Evolutionary conservation across 1,284 basidiomycete genomes (phyloP), one percentile per base, ranked within the genome.

Genomic region (Heterobasidion occidentale): DNA sequence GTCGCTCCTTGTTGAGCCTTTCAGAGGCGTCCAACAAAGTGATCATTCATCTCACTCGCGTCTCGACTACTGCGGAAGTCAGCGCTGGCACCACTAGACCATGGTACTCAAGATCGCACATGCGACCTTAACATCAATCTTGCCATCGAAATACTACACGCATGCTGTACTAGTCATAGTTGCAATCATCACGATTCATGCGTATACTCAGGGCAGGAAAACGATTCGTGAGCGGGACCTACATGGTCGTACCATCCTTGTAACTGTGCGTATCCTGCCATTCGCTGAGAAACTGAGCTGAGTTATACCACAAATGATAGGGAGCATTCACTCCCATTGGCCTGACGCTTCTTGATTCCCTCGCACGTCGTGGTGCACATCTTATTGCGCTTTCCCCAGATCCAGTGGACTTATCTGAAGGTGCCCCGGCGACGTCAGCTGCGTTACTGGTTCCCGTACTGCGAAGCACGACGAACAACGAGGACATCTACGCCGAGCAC

Each of bases 281-380:
- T 48, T 6, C 6, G 27, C 4, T 27, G 27, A 27, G 27, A 6
- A 27, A 27, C 6, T 46, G 20, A 64, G 19, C 46, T n/a, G n/a
- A 14, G 45, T 19, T 36, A 47, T 34, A 12, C 9, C 51, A 17
- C 19, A 8, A 45, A 42, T 54, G 56, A 51, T 63, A 89, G 87
- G 89, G 88, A 34, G 86, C 75, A 0, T 88, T 91, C 62, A 86
- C 86, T 1, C 81, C 88, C 2, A 67, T 84, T 19, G 89, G 88
- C 3, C 67, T 90, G 4, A 86, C 83, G 0, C 63, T 90, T 0
- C 67, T 90, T 7, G 80, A 87, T 59, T 70, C 71, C 2, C 70
- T 92, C 3, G 87, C 89, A 1, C 70, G 78, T 56, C 77, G 86
- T 51, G 90, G 90, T 15, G 88, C 88, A 17, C 85, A 87, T 60